phyloP scores from a whole-genome alignment of 1,284 basidiomycete species.

The Cryptococcus neoformans region DNA sequence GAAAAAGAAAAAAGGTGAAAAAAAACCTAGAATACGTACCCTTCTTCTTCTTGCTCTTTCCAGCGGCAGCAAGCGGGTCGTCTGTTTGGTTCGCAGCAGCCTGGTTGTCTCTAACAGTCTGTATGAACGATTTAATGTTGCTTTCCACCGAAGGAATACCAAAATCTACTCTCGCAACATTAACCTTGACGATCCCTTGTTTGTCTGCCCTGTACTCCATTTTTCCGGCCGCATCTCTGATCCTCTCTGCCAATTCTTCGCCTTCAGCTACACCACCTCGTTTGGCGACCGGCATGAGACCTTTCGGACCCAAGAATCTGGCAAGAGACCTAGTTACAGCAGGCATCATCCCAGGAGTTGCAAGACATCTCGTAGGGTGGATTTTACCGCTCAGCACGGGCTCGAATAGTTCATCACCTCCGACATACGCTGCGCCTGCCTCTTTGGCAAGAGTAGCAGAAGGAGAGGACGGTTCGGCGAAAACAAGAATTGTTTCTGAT shows the following conservation, averaged over 20 bases:
- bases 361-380: constrained; percentile 54
- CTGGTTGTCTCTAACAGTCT: constrained; percentile 56
- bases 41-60: constrained; percentile 24
- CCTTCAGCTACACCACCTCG: constrained; percentile 92
- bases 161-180: constrained; percentile 54
- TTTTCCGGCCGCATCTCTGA: constrained; percentile 73
- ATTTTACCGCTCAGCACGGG: constrained; percentile 50
- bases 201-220: constrained; percentile 94
- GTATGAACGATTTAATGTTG: constrained; percentile 76
- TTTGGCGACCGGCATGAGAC: constrained; percentile 91
- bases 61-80: constrained; percentile 19
- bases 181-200: constrained; percentile 74
- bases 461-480: constrained; percentile 60
- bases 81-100: constrained; percentile 6
- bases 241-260: constrained; percentile 62
- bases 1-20: not conserved
- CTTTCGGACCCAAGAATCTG: constrained; percentile 85
- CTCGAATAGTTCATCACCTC: constrained; percentile 77
- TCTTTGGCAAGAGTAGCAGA: constrained; percentile 62
- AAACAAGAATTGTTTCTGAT: constrained; percentile 72
- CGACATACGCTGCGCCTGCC: constrained; percentile 81
- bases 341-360: constrained; percentile 74
- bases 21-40: constrained; percentile 1
- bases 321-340: constrained; percentile 78
- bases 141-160: constrained; percentile 68